These are phyloP conservation scores for Umbelopsis sp. DNA, from an alignment of 371 early-diverging fungal species.

Conservation along the genomic window DNA sequence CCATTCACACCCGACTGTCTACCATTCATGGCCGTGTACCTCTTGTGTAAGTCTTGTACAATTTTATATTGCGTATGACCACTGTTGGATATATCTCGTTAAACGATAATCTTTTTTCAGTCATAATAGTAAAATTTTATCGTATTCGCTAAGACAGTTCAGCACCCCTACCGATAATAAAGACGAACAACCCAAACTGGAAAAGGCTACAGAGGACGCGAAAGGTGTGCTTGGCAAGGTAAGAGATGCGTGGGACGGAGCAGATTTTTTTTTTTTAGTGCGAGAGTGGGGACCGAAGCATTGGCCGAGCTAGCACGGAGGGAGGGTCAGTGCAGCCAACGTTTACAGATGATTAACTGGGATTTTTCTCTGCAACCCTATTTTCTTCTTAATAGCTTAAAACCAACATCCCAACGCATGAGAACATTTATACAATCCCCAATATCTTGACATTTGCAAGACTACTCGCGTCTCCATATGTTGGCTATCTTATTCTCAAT, in stretches of 20 bases:
- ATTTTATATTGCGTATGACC: not conserved
- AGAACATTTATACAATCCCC: constrained; percentile 90
- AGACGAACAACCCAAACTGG: not conserved
- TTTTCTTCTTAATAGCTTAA: constrained; percentile 22
- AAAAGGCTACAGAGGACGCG: not conserved
- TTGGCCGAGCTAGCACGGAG: too few species aligned
- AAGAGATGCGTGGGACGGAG: not conserved
- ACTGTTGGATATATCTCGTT: not conserved
- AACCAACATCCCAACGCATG: constrained; percentile 44
- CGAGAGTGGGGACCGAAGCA: too few species aligned
- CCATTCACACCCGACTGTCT: not conserved
- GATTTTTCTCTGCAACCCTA: not conserved
- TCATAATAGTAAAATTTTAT: not conserved
- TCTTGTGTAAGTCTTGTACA: not conserved
- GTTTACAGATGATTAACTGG: not conserved
- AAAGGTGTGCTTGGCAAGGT: not conserved
- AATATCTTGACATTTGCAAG: constrained; percentile 85
- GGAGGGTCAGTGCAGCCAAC: not conserved
- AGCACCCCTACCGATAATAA: not conserved
- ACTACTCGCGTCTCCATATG: constrained; percentile 76
- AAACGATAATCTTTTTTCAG: not conserved
- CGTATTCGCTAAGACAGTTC: not conserved
- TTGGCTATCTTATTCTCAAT: constrained; percentile 86
- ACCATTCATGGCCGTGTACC: not conserved
- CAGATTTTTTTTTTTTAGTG: too few species aligned